Evolutionary conservation across 73 alveolate species (phyloP), one percentile per base, ranked within the genome.

Genomic region (Paramecium sonneborni): DNA sequence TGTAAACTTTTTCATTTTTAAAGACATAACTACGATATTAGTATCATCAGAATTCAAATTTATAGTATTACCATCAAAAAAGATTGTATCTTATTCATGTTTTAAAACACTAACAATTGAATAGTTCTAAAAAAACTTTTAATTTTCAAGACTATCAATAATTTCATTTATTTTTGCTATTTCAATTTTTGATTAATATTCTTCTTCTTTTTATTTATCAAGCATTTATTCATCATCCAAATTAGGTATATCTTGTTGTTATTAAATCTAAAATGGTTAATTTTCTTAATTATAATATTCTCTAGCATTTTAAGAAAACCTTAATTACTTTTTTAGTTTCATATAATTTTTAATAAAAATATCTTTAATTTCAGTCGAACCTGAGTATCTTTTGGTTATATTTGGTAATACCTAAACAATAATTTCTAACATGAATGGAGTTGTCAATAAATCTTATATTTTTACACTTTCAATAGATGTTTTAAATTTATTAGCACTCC

Each of bases 341-440:
- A 72, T 7, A 72, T 30, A 72, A 14, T 34, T 72, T 3, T 37
- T 3, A 0, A 72, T 34, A 34, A 30, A 37, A 2, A 6, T 1
- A 1, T 72, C 34, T 72, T 72, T 20, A 12, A 37, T 28, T 34
- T 72, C 1, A 11, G 5, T 4, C 0, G 52, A 41, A 3, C 44
- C 67, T 32, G 28, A 28, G 3, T 34, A 2, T 41, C 30, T 32
- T 14, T 72, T 37, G 15, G 32, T 34, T 30, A 72, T 72, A 4
- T 30, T 30, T 14, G 86, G 86, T 34, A 72, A 34, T 8, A 72
- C 86, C 7, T 72, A 23, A 11, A 72, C 86, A 14, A 72, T 30
- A 30, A 72, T 72, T 7, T 72, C 57, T 62, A 72, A 6, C 86
- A 72, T 72, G 12, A 72, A 72, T 12, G 86, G 86, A 1, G 86